Evolutionary conservation across 75 land plant species (phyloP), one percentile per base, ranked within the genome.

Genomic region (Isoetes taiwanensis): DNA sequence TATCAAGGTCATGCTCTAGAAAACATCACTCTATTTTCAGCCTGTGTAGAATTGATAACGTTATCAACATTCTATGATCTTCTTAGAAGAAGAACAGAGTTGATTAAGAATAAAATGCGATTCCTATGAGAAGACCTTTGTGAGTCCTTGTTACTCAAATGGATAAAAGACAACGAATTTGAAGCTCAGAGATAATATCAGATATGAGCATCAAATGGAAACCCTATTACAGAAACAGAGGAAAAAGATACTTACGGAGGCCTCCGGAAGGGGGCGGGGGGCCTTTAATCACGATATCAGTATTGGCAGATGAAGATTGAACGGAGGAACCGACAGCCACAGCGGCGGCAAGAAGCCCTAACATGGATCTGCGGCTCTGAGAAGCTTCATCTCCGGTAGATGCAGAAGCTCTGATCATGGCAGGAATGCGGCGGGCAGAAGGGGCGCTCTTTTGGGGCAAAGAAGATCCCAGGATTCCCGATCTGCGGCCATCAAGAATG

Each of bases 211-310:
- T 5, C 50, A 19, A 24, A 17, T 43, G 23, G 23, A 24, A 43
- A 16, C 31, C 31, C 16, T 54, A 24, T 31, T 4, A 40, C 41
- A 33, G 3, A 9, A 17, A 9, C 4, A 12, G 17, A 2, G 17
- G 8, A 32, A 30, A 32, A n/a, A 29, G 11, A 9, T 8, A 9
- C 72, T 62, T 62, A 69, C 72, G 72, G 1, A 69, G 52, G 11
- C 72, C 72, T 20, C 72, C 72, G 30, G 66, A 69, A 19, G 53
- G 72, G 23, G 66, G 54, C 41, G 72, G 72, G 24, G 72, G 72
- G 19, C 59, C 59, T 1, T 69, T 26, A 11, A 69, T 23, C 60
- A 35, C 62, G 72, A 69, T 62, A 1, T 30, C 30, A n/a, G 66
- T 28, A 2, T 38, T 26, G 2, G 43, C 70, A 2, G 58, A 50